These are phyloP conservation scores for Prunella vulgaris DNA, from an alignment of 257 asterid species.

Conservation along the genomic window DNA sequence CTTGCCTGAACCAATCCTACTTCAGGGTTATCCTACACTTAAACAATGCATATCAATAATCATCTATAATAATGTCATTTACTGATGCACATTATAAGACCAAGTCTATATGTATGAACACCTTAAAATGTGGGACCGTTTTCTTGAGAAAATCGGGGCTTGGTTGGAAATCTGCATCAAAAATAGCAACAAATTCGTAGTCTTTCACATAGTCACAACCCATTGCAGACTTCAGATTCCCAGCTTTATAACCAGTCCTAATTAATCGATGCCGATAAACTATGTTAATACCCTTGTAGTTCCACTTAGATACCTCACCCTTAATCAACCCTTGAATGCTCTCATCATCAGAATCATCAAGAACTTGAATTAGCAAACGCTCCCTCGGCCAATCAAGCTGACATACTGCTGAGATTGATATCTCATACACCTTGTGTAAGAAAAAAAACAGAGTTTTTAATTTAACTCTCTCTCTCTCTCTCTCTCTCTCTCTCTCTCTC, in stretches of 20 bases:
- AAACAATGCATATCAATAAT: neutral
- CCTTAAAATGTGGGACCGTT: slow-evolving; percentile 74
- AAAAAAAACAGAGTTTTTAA: neutral
- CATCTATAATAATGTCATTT: neutral
- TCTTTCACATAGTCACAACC: slow-evolving; percentile 59
- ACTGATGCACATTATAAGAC: too few relatives aligned
- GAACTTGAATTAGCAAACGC: slow-evolving; percentile 52
- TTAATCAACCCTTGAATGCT: slow-evolving; percentile 43
- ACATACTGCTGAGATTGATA: slow-evolving; percentile 62
- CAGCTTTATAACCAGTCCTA: slow-evolving; percentile 74
- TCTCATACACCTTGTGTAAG: slow-evolving; percentile 51
- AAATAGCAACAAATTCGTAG: slow-evolving; percentile 66
- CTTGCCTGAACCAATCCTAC: slow-evolving; percentile 66
- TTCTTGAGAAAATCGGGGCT: slow-evolving; percentile 55
- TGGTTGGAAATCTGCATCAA: slow-evolving; percentile 78
- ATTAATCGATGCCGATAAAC: slow-evolving; percentile 52
- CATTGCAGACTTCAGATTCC: slow-evolving; percentile 74
- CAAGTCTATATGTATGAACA: neutral
- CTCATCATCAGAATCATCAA: slow-evolving; percentile 61
- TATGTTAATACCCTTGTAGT: slow-evolving; percentile 52
- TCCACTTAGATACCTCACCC: slow-evolving; percentile 53
- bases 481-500: too few relatives aligned
- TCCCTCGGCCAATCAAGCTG: slow-evolving; percentile 73
- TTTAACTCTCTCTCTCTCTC: too few relatives aligned
- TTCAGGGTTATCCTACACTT: slow-evolving; percentile 53